These are phyloP conservation scores for Aspergillus haitiensis DNA, from an alignment of 495 filamentous ascomycete genomes.

Conservation along the genomic window DNA sequence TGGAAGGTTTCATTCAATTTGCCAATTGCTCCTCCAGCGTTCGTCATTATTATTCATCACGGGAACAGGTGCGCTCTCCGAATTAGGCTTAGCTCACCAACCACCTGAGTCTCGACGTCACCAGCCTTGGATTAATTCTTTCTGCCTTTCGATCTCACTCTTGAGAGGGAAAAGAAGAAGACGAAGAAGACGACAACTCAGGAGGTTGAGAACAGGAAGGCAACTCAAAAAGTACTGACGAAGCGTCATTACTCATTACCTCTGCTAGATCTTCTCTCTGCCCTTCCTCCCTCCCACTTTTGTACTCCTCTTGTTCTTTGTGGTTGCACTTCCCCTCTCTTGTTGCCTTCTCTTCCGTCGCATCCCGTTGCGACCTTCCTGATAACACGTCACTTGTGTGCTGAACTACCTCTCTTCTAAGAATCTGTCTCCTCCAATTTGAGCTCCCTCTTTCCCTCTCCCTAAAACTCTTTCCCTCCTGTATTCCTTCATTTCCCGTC, in stretches of 20 bases:
- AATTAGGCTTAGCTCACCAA: conserved; percentile 26
- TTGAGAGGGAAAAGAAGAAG: background rate
- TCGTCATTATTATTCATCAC: conserved; percentile 19
- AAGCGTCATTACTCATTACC: conserved; percentile 14
- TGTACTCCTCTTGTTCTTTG: conserved; percentile 20
- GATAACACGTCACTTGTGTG: conserved; percentile 46
- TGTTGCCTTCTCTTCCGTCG: conserved; percentile 31
- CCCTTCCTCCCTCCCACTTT: conserved; percentile 8
- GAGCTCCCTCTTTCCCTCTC: conserved; percentile 12
- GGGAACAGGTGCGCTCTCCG: conserved; percentile 20
- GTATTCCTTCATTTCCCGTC: conserved; percentile 14
- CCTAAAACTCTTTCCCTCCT: conserved; percentile 20
- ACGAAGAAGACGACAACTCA: background rate
- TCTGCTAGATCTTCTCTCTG: conserved; percentile 14
- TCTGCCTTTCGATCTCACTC: background rate
- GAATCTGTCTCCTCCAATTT: conserved; percentile 20
- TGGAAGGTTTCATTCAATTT: conserved; percentile 4
- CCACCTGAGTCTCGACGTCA: conserved; percentile 42
- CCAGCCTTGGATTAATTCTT: conserved; percentile 15
- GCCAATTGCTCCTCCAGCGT: conserved; percentile 1
- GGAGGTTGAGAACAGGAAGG: background rate
- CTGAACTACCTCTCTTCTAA: conserved; percentile 29
- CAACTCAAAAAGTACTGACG: background rate
- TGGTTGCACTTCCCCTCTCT: conserved; percentile 32
- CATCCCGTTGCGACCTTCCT: conserved; percentile 29